Percentiles rank a stretch among this genome's conserved stretches.
Evolutionary conservation across 257 asterid species (phyloP).

Genomic region (Nicotiana tabacum): DNA sequence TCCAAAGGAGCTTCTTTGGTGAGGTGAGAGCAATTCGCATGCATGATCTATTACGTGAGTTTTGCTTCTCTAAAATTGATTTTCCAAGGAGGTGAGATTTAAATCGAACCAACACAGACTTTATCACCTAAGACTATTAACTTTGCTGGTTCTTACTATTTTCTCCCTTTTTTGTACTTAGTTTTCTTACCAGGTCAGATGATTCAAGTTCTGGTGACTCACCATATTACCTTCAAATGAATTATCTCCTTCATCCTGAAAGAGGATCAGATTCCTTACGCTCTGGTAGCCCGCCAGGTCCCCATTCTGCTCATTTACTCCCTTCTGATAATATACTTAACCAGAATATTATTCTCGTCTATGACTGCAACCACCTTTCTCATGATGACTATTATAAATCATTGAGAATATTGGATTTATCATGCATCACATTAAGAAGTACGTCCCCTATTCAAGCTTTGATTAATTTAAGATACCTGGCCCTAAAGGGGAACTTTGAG

Average conservation of each 20-base stretch:
- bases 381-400: not conserved
- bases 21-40: slow-evolving; percentile 7
- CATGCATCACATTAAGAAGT: not conserved
- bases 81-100: not conserved
- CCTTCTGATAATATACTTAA: not conserved
- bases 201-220: not conserved
- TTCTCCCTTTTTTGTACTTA: not conserved
- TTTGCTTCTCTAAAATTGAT: not conserved
- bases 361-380: not conserved
- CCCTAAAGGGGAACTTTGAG: not conserved
- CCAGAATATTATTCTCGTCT: not conserved
- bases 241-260: not conserved
- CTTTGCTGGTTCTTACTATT: not conserved
- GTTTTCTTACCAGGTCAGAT: not conserved
- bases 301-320: not conserved
- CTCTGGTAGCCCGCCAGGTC: not conserved
- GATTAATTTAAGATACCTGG: slow-evolving; percentile 11
- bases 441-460: not conserved
- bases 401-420: slow-evolving; percentile 17
- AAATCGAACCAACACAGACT: not conserved
- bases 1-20: slow-evolving; percentile 7
- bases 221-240: not conserved
- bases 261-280: not conserved
- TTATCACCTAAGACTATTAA: not conserved
- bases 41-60: slow-evolving; percentile 17